A percentile compares a stretch with the other conserved stretches of the same genome.
These are phyloP conservation scores for Francoa sonchifolia DNA, from an alignment of 441 rosid genomes.

Conservation along the genomic window DNA sequence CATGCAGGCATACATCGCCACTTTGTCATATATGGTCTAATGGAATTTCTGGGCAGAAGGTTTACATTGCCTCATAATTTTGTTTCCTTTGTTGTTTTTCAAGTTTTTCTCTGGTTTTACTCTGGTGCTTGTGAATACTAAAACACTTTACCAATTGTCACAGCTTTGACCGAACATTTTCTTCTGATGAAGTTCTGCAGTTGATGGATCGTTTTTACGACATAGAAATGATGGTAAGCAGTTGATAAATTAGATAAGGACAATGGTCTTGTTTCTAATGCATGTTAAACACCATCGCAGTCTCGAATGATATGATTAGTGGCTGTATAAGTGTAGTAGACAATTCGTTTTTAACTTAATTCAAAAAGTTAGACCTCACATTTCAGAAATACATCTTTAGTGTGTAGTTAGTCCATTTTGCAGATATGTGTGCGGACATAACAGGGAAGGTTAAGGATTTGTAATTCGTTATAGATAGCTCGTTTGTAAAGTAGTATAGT, in stretches of 20 bases:
- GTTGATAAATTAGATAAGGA: background rate
- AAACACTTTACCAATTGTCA: slow-evolving; percentile 11
- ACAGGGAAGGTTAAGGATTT: too few species aligned
- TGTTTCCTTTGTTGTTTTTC: background rate
- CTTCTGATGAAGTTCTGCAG: slow-evolving; percentile 82
- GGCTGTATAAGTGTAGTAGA: too few species aligned
- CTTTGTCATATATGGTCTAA: slow-evolving; percentile 80
- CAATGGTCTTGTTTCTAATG: slow-evolving; percentile 1
- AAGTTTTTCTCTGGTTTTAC: slow-evolving; percentile 2
- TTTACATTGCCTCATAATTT: slow-evolving; percentile 16
- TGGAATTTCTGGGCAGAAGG: slow-evolving; percentile 90
- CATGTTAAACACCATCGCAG: too few species aligned
- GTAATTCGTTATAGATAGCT: too few species aligned
- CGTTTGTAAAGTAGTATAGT: too few species aligned
- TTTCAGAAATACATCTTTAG: too few species aligned
- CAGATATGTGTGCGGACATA: too few species aligned
- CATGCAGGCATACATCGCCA: slow-evolving; percentile 83
- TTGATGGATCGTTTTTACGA: slow-evolving; percentile 85
- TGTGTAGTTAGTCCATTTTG: too few species aligned
- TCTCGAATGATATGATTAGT: background rate
- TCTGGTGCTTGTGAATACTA: slow-evolving; percentile 2
- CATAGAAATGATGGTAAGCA: slow-evolving; percentile 77
- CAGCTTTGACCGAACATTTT: slow-evolving; percentile 77
- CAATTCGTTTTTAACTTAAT: too few species aligned
- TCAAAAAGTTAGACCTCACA: too few species aligned